A percentile compares a stretch with the other conserved stretches of the same genome.
Evolutionary conservation across 352 stramenopile species (phyloP).

Genomic region (Salisapilia sapeloensis): DNA sequence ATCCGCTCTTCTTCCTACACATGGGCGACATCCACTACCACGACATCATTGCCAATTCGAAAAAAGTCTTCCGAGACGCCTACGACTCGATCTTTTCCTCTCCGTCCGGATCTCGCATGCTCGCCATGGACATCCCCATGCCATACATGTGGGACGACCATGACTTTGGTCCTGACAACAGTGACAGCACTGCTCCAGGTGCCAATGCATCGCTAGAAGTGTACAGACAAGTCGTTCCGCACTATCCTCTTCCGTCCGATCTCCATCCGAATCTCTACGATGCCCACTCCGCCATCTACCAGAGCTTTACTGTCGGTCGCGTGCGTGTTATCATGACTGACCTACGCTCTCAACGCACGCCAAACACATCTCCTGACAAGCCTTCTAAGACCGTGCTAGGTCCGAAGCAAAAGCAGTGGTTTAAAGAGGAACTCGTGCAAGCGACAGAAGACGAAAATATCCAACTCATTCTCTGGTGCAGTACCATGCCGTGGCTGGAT

Average conservation of each 20-base stretch:
- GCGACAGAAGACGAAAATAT: constrained; percentile 33
- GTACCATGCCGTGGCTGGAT: constrained; percentile 79
- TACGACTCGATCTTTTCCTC: constrained; percentile 66
- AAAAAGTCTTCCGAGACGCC: constrained; percentile 26
- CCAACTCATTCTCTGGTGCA: constrained; percentile 69
- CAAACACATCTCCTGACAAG: constrained; percentile 35
- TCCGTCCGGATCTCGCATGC: constrained; percentile 42
- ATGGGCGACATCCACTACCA: constrained; percentile 83
- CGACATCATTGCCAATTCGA: constrained; percentile 56
- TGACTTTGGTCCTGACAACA: constrained; percentile 82
- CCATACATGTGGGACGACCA: constrained; percentile 86
- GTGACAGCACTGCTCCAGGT: constrained; percentile 53
- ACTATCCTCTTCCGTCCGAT: constrained; percentile 27
- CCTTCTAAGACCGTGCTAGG: constrained; percentile 77
- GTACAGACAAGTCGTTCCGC: constrained; percentile 68
- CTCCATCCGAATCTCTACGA: constrained; percentile 4
- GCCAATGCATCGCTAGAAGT: constrained; percentile 53
- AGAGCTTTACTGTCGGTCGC: constrained; percentile 72
- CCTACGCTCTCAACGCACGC: constrained; percentile 50
- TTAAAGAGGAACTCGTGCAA: constrained; percentile 57
- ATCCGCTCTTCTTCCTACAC: constrained; percentile 75
- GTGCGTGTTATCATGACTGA: constrained; percentile 78
- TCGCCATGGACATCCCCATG: constrained; percentile 72
- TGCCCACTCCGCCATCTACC: constrained; percentile 21
- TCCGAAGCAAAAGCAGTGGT: constrained; percentile 72